Base-by-base conservation (phyloP, 2,329 filamentous ascomycete genomes). In the Coniochaeta sp. region DNA sequence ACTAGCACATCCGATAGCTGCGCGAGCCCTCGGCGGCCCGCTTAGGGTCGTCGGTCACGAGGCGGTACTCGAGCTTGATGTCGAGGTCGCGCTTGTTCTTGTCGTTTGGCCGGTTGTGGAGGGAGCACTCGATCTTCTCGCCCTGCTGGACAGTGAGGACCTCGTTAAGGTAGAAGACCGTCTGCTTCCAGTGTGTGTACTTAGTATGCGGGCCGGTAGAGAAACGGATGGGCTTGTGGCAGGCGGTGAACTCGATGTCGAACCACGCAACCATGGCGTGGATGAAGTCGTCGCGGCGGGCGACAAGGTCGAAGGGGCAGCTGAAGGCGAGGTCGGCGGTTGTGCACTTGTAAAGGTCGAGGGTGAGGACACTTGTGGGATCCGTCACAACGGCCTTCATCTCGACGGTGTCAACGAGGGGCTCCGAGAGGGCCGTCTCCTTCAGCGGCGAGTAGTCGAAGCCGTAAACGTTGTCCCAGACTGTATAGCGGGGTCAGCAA, bases 111-210 rank as follows among this genome's bases (percentile, higher is more conserved):
- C 87, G 89, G 79, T 93, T 96, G 64, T 86, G 82, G 44, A 99
- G 79, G 34, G 82, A 79, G 69, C 91, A 90, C 62, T 79, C 77
- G 62, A 99, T 82, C 69, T 85, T 81, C 80, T 99, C 95, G 61
- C 89, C 91, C 71, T 91, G 83, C 75, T 96, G 89, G 40, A 96
- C 92, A 19, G 93, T 98, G 65, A 99, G 80, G 36, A 96, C 90
- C 67, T 99, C 93, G 70, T 90, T 86, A 64, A 99, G 82, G 79
- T 99, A 99, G 80, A 99, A 98, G 64, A 99, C 95, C 14, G 95
- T 99, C 81, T 99, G 95, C 81, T 99, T 99, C 95, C 95, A 99
- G 83, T 99, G 95, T 19, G 95, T 99, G 80, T 98, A 98, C 80
- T 97, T 98, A 69, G 93, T 96, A 78, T 98, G 95, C 31, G 95